Base-by-base conservation (phyloP, 176 grass and related monocot genomes). In the Musa troglodytarum region DNA sequence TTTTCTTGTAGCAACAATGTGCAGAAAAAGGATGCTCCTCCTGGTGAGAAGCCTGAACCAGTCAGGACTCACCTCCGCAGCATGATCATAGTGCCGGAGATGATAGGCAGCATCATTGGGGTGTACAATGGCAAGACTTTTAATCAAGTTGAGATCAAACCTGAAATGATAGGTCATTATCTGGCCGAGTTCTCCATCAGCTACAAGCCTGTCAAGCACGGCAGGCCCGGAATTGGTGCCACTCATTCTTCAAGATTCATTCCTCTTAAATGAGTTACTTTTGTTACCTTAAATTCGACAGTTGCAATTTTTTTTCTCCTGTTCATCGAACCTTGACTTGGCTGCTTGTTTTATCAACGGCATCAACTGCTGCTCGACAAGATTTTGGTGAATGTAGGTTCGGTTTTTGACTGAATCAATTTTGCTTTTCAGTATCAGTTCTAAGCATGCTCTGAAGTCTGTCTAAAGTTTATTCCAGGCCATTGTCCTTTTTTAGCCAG, bases 121-220 rank as follows among this genome's bases (percentile, higher is more conserved):
- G 78, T 86, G 4, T 86, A 90, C 78, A 90, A 81, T 11, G 88
- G 88, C 21, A 90, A 83, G 76, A 65, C 26, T 4, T 86, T 90
- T 72, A 86, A 91, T 82, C 65, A 77, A 25, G 89, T 91, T 43
- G 89, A 91, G 76, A 91, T 91, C 69, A 91, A 78, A 80, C 89
- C 85, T 2, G 85, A 91, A 66, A 91, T 91, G 89, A 91, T 91
- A 67, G 89, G 89, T 23, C 88, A 90, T 71, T 79, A 87, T 62
- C 84, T 90, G 1, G 79, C 76, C 0, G 81, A 90, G 72, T 90
- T 90, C 72, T 79, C 75, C 72, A 84, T 79, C 76, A 76, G 71
- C 16, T 90, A 90, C 84, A 90, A 79, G 79, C 88, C 79, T 0
- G 88, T 84, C 19, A 84, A 82, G 82, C 88, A 90, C 0, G 85